phyloP scores from a whole-genome alignment of 371 early-diverging fungal species.

The Zychaea mexicana region DNA sequence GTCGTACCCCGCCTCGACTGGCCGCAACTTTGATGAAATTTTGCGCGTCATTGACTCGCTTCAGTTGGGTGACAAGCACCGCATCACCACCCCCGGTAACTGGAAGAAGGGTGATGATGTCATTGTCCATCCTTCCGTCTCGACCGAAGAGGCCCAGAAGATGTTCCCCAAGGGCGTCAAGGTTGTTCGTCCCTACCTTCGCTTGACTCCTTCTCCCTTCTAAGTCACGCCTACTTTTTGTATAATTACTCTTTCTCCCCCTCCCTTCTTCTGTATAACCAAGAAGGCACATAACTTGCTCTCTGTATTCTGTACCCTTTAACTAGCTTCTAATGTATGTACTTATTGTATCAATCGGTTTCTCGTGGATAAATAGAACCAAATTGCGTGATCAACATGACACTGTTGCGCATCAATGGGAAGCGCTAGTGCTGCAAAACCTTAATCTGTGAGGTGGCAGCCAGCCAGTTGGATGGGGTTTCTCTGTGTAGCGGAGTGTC shows the following conservation, averaged over 20 bases:
- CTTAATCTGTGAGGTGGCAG: no score
- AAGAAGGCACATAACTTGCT: not conserved
- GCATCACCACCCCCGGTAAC: constrained; percentile 93
- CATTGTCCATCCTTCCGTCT: constrained; percentile 86
- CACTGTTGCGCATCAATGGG: no score
- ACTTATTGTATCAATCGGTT: no score
- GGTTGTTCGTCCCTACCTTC: constrained; percentile 86
- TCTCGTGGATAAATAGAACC: no score
- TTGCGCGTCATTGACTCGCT: constrained; percentile 91
- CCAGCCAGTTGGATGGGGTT: not conserved
- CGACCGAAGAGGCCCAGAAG: constrained; percentile 79
- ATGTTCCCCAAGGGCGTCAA: constrained; percentile 82
- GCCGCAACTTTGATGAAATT: constrained; percentile 96
- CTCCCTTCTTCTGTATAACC: not conserved
- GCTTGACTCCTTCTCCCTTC: constrained; percentile 65
- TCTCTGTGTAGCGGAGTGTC: not conserved
- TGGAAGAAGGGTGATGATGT: constrained; percentile 91
- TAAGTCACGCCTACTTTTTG: constrained; percentile 30
- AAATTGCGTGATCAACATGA: no score
- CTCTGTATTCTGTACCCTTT: no score
- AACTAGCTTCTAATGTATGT: no score
- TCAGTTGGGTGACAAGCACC: constrained; percentile 84
- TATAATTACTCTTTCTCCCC: not conserved
- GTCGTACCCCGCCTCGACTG: constrained; percentile 90
- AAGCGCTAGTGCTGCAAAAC: no score